Percentiles rank a stretch among this genome's conserved stretches.
These are phyloP conservation scores for Penicillium manginii DNA, from an alignment of 495 filamentous ascomycete species.

Conservation along the genomic window DNA sequence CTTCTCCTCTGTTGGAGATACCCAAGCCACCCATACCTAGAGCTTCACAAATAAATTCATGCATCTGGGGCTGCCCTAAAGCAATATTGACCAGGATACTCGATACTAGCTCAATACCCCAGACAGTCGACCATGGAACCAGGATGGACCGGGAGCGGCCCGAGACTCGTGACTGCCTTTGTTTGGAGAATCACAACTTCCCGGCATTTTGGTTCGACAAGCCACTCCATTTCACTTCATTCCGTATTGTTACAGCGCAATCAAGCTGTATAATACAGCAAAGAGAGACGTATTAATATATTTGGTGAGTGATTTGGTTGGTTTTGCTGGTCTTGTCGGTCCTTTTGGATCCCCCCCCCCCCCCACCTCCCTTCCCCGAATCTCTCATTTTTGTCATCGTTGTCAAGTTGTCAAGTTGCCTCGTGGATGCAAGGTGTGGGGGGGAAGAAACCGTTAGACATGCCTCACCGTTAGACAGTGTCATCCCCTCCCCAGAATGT, in stretches of 20 bases:
- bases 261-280: neutral
- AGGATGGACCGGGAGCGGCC: constrained; percentile 34
- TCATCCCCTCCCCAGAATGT: constrained; percentile 23
- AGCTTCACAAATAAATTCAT: neutral
- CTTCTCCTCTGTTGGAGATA: no score
- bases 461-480: constrained; percentile 31
- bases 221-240: constrained; percentile 12
- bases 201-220: constrained; percentile 10
- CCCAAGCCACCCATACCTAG: no score
- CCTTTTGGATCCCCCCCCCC: no score
- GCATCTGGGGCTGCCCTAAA: neutral
- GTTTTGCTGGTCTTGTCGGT: no score
- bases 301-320: no score
- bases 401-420: constrained; percentile 4
- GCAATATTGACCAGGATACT: neutral
- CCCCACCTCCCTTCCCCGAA: no score
- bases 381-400: neutral
- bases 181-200: neutral
- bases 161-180: constrained; percentile 33
- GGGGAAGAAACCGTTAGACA: constrained; percentile 23
- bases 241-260: neutral
- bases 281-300: no score
- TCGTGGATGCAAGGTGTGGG: constrained; percentile 28
- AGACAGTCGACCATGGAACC: constrained; percentile 8
- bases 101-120: neutral